Conservation (phyloP, 2,329 filamentous ascomycete genomes). For the Fusarium humuli region DNA sequence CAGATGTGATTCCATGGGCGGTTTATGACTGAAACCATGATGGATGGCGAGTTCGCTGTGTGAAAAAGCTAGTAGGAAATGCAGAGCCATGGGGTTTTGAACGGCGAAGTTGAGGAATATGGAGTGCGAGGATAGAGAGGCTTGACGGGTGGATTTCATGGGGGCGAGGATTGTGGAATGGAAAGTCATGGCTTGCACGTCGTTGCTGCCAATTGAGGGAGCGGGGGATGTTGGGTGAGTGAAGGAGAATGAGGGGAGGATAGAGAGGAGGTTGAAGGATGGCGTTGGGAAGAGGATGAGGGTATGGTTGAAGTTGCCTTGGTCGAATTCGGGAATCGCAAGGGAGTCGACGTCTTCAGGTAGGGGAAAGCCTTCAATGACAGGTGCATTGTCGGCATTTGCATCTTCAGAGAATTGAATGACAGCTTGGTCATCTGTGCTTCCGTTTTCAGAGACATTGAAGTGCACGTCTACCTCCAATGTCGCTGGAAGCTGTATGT, state of each 20-base stretch:
- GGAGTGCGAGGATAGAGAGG: slow-evolving; percentile 11
- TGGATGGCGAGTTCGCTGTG: slow-evolving; percentile 13
- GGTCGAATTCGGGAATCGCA: neutral
- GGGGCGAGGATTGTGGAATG: slow-evolving; percentile 15
- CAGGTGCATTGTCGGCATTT: neutral
- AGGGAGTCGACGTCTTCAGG: neutral
- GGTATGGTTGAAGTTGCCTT: neutral
- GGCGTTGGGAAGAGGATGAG: slow-evolving; percentile 6
- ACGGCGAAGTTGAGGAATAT: slow-evolving; percentile 22
- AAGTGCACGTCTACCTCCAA: neutral
- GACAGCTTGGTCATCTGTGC: neutral
- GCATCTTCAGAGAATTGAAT: neutral
- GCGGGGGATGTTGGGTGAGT: slow-evolving; percentile 5
- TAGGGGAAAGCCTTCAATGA: neutral
- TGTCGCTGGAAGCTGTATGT: neutral
- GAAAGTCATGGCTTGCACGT: slow-evolving; percentile 20
- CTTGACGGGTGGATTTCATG: slow-evolving; percentile 19
- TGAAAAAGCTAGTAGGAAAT: slow-evolving; percentile 9
- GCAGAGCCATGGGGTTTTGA: slow-evolving; percentile 7
- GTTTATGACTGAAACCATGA: slow-evolving; percentile 2
- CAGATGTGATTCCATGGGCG: slow-evolving; percentile 3
- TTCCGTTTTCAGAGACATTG: rapidly evolving
- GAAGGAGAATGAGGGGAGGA: slow-evolving; percentile 13
- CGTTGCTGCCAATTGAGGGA: slow-evolving; percentile 13
- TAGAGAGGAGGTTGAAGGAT: slow-evolving; percentile 6